These are phyloP conservation scores for Paxillus rubicundulus DNA, from an alignment of 768 basidiomycete species.

Conservation along the genomic window DNA sequence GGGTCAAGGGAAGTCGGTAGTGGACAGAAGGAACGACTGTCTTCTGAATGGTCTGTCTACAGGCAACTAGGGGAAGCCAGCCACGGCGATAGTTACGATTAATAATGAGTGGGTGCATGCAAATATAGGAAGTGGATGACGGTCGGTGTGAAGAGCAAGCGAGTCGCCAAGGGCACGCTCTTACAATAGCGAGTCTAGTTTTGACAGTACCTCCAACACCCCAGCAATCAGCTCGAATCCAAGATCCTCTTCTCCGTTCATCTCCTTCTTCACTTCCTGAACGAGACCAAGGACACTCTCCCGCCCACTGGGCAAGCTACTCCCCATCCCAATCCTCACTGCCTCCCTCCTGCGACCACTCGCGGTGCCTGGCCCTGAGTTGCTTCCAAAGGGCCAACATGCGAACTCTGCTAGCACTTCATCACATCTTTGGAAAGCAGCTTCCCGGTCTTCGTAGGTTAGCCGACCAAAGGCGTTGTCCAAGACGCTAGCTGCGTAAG, in stretches of 20 bases:
- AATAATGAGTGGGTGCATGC: conserved; percentile 4
- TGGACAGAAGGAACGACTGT: too few species aligned
- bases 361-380: conserved; percentile 31
- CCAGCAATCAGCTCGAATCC: conserved; percentile 90
- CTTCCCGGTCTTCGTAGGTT: conserved; percentile 90
- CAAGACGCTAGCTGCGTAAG: conserved; percentile 91
- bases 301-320: conserved; percentile 48
- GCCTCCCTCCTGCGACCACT: conserved; percentile 41
- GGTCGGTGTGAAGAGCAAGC: neutral
- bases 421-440: conserved; percentile 89
- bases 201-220: conserved; percentile 88
- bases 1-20: too few species aligned
- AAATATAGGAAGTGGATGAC: neutral
- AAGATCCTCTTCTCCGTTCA: conserved; percentile 71
- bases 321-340: conserved; percentile 55
- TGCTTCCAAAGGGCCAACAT: conserved; percentile 80
- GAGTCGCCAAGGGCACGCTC: neutral
- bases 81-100: neutral
- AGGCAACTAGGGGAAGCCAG: too few species aligned
- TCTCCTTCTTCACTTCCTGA: conserved; percentile 71
- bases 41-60: too few species aligned
- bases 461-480: conserved; percentile 91
- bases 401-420: conserved; percentile 92
- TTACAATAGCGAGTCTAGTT: conserved; percentile 70
- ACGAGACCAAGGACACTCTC: conserved; percentile 75